Evolutionary conservation across 2,329 filamentous ascomycete genomes (phyloP), one percentile per base, ranked within the genome.

Genomic region (Lanzia echinophila): DNA sequence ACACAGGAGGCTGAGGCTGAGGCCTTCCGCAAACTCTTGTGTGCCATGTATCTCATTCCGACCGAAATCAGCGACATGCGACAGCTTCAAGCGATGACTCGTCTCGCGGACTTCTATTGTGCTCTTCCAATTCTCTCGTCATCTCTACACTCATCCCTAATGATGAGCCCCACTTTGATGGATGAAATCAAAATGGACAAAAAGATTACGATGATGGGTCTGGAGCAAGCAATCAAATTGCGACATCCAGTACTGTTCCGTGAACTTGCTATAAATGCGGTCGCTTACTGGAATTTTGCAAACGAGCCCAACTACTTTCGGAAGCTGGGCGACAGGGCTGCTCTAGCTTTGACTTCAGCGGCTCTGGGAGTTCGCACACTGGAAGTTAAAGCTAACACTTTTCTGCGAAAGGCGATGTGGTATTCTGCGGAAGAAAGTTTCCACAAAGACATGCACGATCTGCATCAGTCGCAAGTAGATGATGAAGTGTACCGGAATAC

Each of bases 91-190:
- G 42, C 41, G 13, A 46, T 57, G 33, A 54, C 46, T 17, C 24
- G 48, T 17, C 45, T 59, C 10, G 57, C 57, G 8, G 55, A 58
- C 17, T 54, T 53, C 33, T 60, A 57, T 31, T 53, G 53, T 36
- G 49, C 53, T 15, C 45, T 60, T 7, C 56, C 55, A 2, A 51
- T 52, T 10, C 12, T 46, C 4, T 46, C 43, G 10, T 17, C 24
- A 5, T 46, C 43, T 15, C 36, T 57, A 17, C 13, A 46, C 17
- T 15, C 3, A 28, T 44, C 41, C 11, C 11, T 44, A 6, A 15
- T 19, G 41, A 31, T 2, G 7, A 44, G 41, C n/a, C 41, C 41
- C 7, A 28, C 15, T 6, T 6, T 44, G 20, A 10, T 44, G 11
- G 15, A n/a, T 2, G 22, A 28, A 19, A 28, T 28, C n/a, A n/a